Evolutionary conservation across 148 eudicot species (phyloP), one percentile per base, ranked within the genome.

Genomic region (Chenopodium quinoa): DNA sequence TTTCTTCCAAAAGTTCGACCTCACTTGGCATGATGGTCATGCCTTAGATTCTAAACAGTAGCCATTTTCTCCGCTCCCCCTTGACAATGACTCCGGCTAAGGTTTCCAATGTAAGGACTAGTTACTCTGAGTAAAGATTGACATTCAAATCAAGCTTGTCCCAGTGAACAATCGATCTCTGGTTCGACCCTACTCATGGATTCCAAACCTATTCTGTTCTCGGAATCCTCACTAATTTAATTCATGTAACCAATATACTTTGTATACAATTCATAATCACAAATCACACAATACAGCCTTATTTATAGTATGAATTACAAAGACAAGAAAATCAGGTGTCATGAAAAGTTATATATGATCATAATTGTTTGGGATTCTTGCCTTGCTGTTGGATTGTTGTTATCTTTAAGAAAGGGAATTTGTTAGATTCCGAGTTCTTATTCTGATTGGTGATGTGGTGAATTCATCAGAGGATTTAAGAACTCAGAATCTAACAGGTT

Each of bases 161-260:
- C 76, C 80, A 1, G 83, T 83, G 4, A 84, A 84, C 54, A 69
- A 80, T 84, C 22, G 76, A 76, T 31, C 86, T 79, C 37, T 84
- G 80, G 86, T 84, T 84, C 27, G 77, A 84, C 65, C 86, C 86
- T 3, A 80, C 86, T 16, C 52, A 47, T 1, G 78, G 70, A 34
- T 85, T 78, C 70, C 87, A 85, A 56, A 82, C 84, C 68, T 85
- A 85, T 52, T 82, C 85, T 58, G 52, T 82, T 40, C 79, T 85
- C 82, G 87, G 85, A 82, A 85, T 32, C 82, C 82, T 46, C 82
- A 79, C 5, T 25, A 74, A 46, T 27, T 4, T 3, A 65, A 64
- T 27, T 12, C 37, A 29, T 3, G 1, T 2, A 67, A 40, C 44
- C 44, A 40, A 40, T 40, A 40, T 40, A 40, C 44, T 40, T 40